phyloP scores from a whole-genome alignment of 768 basidiomycete genomes.

The Pulveroboletus sp. region DNA sequence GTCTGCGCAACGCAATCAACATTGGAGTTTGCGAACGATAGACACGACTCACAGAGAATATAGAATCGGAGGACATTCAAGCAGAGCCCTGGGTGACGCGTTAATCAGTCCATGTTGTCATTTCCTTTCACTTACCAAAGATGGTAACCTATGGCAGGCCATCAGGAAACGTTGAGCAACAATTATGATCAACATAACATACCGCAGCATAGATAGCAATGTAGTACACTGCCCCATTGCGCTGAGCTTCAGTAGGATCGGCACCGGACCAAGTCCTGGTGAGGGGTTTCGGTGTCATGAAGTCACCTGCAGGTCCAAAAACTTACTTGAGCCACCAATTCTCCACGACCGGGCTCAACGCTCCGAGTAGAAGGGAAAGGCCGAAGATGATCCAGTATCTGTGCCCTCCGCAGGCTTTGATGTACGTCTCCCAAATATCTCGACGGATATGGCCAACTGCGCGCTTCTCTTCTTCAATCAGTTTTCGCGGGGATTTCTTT shows the following conservation, averaged over 20 bases:
- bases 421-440: conserved; percentile 62
- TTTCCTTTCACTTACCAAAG: conserved; percentile 27
- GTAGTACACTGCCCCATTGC: conserved; percentile 44
- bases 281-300: conserved; percentile 24
- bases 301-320: not conserved
- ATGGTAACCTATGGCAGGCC: conserved; percentile 35
- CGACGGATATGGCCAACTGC: conserved; percentile 66
- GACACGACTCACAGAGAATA: conserved; percentile 56
- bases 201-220: conserved; percentile 64
- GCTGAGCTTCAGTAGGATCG: conserved; percentile 36
- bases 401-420: conserved; percentile 46
- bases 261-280: conserved; percentile 55
- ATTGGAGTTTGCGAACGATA: not conserved
- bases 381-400: conserved; percentile 57
- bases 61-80: conserved; percentile 63
- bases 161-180: conserved; percentile 17
- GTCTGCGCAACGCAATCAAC: conserved; percentile 36
- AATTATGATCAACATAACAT: conserved; percentile 24
- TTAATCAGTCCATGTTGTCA: not conserved
- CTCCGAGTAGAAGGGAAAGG: conserved; percentile 49
- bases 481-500: conserved; percentile 69
- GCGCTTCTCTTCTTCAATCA: conserved; percentile 81
- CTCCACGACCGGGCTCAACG: conserved; percentile 63
- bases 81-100: conserved; percentile 41
- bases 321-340: conserved; percentile 65